phyloP scores from a whole-genome alignment of 306 rosid species.

The Trichosanthes cucumerina region DNA sequence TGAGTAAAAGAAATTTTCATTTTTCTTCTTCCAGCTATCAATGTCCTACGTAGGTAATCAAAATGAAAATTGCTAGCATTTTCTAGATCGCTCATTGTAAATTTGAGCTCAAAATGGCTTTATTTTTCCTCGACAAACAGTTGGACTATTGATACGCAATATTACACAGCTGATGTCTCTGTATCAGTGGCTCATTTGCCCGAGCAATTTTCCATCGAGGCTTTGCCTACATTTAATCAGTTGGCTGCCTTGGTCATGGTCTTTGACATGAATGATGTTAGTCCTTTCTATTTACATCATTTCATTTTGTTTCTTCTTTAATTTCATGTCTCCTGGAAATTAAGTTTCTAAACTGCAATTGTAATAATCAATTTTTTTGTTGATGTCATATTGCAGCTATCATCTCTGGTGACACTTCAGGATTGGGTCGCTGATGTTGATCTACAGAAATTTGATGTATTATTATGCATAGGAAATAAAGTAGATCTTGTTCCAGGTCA shows the following conservation, averaged over 20 bases:
- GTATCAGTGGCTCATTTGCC: slow-evolving; percentile 60
- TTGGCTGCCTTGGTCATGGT: slow-evolving; percentile 76
- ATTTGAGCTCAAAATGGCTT: not conserved
- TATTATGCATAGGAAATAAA: slow-evolving; percentile 82
- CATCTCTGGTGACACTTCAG: slow-evolving; percentile 50
- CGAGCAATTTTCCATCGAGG: slow-evolving; percentile 39
- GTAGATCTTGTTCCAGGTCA: slow-evolving; percentile 71
- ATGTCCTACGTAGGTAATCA: not conserved
- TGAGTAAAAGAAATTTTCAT: slow-evolving; percentile 4
- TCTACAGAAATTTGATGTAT: slow-evolving; percentile 60
- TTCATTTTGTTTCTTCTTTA: not conserved
- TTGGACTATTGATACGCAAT: slow-evolving; percentile 73
- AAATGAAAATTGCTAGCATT: not conserved
- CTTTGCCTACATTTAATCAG: slow-evolving; percentile 33
- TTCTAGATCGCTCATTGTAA: not conserved
- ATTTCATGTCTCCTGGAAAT: not conserved
- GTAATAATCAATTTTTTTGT: not conserved
- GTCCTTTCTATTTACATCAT: slow-evolving; percentile 12
- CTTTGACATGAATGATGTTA: slow-evolving; percentile 68
- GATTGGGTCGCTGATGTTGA: slow-evolving; percentile 56
- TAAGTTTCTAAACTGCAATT: not conserved
- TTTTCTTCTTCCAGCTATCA: not conserved
- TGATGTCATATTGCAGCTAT: slow-evolving; percentile 37
- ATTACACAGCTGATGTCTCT: slow-evolving; percentile 74
- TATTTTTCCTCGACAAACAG: slow-evolving; percentile 23